Conservation (phyloP, 805 yeast genomes). For the Zygosaccharomyces kombuchaensis region DNA sequence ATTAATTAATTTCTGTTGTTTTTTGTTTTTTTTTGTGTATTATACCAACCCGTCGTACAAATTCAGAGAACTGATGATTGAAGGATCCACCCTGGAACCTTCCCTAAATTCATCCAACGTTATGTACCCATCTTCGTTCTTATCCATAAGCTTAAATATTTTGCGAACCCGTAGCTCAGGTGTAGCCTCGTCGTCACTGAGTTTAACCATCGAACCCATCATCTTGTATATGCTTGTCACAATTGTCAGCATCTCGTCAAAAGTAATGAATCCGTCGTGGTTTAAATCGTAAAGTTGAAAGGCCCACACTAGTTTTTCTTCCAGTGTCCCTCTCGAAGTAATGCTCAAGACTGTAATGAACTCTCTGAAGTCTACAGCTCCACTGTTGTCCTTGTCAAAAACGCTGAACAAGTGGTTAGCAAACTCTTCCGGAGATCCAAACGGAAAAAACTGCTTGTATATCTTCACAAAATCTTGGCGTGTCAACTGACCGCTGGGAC, state of each 20-base stretch:
- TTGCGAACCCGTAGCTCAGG: constrained; percentile 85
- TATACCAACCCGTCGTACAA: constrained; percentile 76
- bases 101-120: constrained; percentile 81
- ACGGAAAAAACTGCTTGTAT: constrained; percentile 95
- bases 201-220: constrained; percentile 91
- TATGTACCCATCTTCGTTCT: constrained; percentile 63
- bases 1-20: background rate
- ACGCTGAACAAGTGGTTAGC: constrained; percentile 84
- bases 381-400: constrained; percentile 77
- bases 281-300: constrained; percentile 83
- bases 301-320: constrained; percentile 86
- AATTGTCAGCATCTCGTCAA: constrained; percentile 73
- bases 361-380: constrained; percentile 85
- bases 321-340: constrained; percentile 79
- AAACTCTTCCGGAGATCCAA: constrained; percentile 93
- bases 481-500: constrained; percentile 84
- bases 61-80: constrained; percentile 69
- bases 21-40: constrained; percentile 6
- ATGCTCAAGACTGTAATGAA: constrained; percentile 83
- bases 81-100: constrained; percentile 73
- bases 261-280: constrained; percentile 69
- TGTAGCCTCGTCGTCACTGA: constrained; percentile 84
- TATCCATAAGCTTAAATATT: constrained; percentile 70
- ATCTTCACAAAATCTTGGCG: constrained; percentile 86
- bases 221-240: constrained; percentile 84